Evolutionary conservation across 2,329 filamentous ascomycete genomes (phyloP).

Genomic region (Cladosporium velox): DNA sequence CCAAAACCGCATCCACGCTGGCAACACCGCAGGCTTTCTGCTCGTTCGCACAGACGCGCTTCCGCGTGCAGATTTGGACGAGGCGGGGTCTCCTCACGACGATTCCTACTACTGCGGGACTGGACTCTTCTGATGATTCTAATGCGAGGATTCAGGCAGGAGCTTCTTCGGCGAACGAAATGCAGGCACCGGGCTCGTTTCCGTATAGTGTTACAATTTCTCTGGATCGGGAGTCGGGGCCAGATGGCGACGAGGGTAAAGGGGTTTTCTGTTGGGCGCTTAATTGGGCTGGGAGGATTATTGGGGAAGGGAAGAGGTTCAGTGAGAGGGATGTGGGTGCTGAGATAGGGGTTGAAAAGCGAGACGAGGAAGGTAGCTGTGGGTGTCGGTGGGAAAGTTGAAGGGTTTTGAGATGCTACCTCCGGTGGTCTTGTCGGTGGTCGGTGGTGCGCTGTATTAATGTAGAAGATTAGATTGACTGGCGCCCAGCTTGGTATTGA

Average conservation of each 20-base stretch:
- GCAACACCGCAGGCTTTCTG: constrained; percentile 43
- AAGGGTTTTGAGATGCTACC: too few species aligned
- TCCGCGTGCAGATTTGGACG: constrained; percentile 66
- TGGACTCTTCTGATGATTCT: not conserved
- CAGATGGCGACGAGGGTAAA: constrained; percentile 49
- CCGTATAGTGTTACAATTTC: constrained; percentile 63
- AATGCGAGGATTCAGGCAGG: constrained; percentile 19
- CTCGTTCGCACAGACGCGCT: constrained; percentile 63
- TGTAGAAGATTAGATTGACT: too few species aligned
- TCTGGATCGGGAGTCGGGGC: constrained; percentile 61
- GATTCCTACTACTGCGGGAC: not conserved
- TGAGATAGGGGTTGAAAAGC: constrained; percentile 27
- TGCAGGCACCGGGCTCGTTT: constrained; percentile 58
- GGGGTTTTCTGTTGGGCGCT: constrained; percentile 63
- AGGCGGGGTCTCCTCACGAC: constrained; percentile 24
- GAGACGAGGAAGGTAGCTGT: not conserved
- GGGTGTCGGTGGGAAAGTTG: constrained; percentile 15
- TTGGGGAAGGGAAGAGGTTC: not conserved
- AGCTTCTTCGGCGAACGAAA: constrained; percentile 45
- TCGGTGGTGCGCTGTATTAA: too few species aligned
- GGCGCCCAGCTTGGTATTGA: too few species aligned
- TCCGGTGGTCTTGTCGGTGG: too few species aligned
- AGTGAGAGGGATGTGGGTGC: constrained; percentile 32
- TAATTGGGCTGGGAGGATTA: constrained; percentile 38
- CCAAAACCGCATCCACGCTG: not conserved